Conservation (phyloP, 345 rosid species). For the Acer negundo region DNA sequence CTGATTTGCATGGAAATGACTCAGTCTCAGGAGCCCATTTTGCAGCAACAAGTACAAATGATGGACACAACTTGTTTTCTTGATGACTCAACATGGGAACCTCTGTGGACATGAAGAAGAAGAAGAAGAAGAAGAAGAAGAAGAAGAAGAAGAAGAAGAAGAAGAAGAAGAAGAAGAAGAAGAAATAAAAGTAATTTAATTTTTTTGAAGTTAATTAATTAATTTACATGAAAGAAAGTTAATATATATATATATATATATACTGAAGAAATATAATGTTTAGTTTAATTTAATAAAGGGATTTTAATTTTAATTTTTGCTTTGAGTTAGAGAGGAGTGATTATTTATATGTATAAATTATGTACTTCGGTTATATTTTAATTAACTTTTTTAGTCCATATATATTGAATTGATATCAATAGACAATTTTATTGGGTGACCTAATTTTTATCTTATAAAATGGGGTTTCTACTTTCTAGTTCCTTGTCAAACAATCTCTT, state of each 20-base stretch:
- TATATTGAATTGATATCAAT: too few relatives aligned
- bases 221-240: too few relatives aligned
- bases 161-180: slow-evolving; percentile 1
- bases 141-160: neutral
- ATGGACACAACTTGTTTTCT: slow-evolving; percentile 48
- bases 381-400: too few relatives aligned
- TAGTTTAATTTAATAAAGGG: neutral
- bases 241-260: neutral
- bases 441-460: slow-evolving; percentile 12
- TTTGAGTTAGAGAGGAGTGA: neutral
- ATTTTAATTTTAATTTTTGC: too few relatives aligned
- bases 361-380: too few relatives aligned
- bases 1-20: slow-evolving; percentile 57
- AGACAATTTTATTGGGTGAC: too few relatives aligned
- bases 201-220: neutral
- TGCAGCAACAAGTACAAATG: slow-evolving; percentile 26
- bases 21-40: slow-evolving; percentile 31
- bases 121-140: too few relatives aligned
- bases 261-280: neutral
- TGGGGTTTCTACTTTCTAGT: too few relatives aligned
- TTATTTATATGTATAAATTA: too few relatives aligned
- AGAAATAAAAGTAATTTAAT: too few relatives aligned
- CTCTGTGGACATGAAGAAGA: slow-evolving; percentile 49
- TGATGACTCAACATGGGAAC: slow-evolving; percentile 61
- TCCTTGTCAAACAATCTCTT: slow-evolving; percentile 24